Evolutionary conservation across 345 rosid species (phyloP), one percentile per base, ranked within the genome.

Genomic region (Gossypioides kirkii): DNA sequence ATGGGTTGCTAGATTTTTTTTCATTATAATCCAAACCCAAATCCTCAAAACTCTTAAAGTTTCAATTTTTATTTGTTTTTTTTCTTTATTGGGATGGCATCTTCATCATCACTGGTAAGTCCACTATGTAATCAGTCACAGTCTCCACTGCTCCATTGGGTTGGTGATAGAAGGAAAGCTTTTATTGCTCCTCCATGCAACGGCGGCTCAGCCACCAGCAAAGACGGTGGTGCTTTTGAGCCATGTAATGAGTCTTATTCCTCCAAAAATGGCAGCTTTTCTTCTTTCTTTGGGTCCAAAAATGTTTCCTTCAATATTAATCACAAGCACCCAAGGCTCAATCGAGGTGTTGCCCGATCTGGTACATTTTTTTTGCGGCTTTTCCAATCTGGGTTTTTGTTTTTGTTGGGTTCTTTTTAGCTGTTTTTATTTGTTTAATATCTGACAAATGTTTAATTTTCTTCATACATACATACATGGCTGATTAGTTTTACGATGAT

Each of bases 61-160:
- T 43, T 36, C 53, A 25, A 12, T 25, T 42, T 45, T 28, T 42
- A 41, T 58, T 61, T 70, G 25, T 17, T 77, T 79, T 66, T 70
- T 52, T n/a, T 2, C 28, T 32, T 5, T 32, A 32, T 32, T 58
- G 61, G 49, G 74, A 8, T 78, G 82, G 81, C 86, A 42, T 85
- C 86, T 66, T 76, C 85, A 60, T 79, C 84, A 8, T 74, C 38
- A 32, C 38, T 82, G 71, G 77, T 94, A 16, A 83, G 90, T 81
- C 93, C 98, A 66, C 71, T 93, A 50, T 91, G 98, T 85, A 91
- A 79, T 73, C 83, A 71, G 75, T 12, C 70, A 6, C 71, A 42
- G 63, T 74, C 71, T 23, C 17, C 76, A 50, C 52, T 61, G 60
- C 60, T 71, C 42, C 38, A 22, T 12, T 17, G 86, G 82, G 73